Evolutionary conservation across 305 asterid species (phyloP).

Genomic region (Rubia peregrina): DNA sequence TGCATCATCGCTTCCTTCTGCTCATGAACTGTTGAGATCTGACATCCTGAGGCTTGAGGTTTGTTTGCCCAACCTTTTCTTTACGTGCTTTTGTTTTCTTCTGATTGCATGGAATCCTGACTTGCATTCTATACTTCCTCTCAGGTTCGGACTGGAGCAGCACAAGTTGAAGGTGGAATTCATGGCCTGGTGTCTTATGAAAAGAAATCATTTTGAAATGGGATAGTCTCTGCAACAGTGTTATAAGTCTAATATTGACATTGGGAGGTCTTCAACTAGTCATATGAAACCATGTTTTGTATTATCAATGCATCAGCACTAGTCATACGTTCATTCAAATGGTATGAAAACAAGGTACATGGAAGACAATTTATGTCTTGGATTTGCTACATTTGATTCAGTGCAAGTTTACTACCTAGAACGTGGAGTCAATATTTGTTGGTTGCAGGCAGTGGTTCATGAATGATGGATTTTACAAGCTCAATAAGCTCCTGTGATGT

Average conservation of each 20-base stretch:
- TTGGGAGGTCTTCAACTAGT: background rate
- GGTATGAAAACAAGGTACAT: background rate
- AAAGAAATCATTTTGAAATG: constrained; percentile 58
- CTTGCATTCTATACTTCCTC: background rate
- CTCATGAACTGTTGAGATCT: constrained; percentile 68
- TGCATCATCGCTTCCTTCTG: constrained; percentile 80
- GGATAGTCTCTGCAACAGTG: background rate
- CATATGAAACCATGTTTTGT: background rate
- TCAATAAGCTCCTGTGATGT: constrained; percentile 45
- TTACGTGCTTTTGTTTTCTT: background rate
- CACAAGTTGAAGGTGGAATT: constrained; percentile 85
- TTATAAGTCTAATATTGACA: background rate
- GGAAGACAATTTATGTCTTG: background rate
- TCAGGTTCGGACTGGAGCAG: constrained; percentile 88
- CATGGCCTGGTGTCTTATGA: constrained; percentile 80
- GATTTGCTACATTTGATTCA: background rate
- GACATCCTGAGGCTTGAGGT: constrained; percentile 80
- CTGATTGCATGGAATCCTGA: background rate
- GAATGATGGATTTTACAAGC: constrained; percentile 43
- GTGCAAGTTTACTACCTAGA: background rate
- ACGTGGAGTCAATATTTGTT: constrained; percentile 1
- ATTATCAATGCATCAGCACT: too few relatives aligned
- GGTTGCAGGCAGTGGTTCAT: constrained; percentile 40
- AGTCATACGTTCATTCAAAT: background rate
- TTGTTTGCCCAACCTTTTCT: constrained; percentile 10